Conservation (phyloP, 202 grass and related monocot species). For the Zoysia matrella region DNA sequence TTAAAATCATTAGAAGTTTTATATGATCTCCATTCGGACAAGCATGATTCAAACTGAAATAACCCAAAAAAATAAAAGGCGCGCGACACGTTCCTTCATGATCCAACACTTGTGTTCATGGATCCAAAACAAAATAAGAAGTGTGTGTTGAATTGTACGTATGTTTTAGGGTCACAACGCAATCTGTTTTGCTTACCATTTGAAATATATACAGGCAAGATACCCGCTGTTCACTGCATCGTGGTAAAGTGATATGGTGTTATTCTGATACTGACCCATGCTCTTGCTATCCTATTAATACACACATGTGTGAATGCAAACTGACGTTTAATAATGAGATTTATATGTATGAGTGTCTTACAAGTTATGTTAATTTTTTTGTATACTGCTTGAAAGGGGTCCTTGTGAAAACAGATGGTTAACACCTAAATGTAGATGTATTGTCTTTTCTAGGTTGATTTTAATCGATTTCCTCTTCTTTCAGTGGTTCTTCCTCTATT, state of each 20-base stretch:
- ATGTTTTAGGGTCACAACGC: no score
- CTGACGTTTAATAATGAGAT: slow-evolving; percentile 35
- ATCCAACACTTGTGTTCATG: no score
- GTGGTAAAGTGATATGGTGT: no score
- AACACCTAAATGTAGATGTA: background rate
- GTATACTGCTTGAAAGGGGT: slow-evolving; percentile 27
- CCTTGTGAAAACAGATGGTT: slow-evolving; percentile 3
- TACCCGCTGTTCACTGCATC: background rate
- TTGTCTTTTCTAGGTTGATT: background rate
- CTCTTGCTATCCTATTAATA: slow-evolving; percentile 5
- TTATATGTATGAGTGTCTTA: slow-evolving; percentile 26
- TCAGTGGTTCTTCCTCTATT: background rate
- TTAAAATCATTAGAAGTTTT: slow-evolving; percentile 13
- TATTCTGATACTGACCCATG: slow-evolving; percentile 26
- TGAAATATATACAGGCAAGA: background rate
- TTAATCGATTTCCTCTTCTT: background rate
- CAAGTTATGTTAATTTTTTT: slow-evolving; percentile 35
- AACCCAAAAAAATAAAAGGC: background rate
- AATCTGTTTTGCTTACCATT: no score
- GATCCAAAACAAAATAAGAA: no score
- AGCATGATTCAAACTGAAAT: background rate
- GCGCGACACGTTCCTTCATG: no score
- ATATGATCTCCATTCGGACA: background rate
- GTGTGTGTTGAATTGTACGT: no score
- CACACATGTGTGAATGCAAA: slow-evolving; percentile 39